Percentiles rank a stretch among this genome's conserved stretches.
Conservation (phyloP, 2,329 filamentous ascomycete species). For the Epichloe aotearoae region DNA sequence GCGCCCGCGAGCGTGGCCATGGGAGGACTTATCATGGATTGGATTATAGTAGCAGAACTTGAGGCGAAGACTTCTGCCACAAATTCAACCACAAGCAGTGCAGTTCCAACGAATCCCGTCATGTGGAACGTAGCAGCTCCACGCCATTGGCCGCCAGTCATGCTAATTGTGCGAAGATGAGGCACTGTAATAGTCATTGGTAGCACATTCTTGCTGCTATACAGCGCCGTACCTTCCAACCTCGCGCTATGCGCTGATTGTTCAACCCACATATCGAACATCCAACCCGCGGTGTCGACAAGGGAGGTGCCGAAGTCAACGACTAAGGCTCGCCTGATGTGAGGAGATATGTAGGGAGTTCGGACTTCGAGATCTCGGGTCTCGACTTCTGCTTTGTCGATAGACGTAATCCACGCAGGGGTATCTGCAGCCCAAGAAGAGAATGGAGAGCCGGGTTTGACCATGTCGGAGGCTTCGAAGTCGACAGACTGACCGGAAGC, state of each 20-base stretch:
- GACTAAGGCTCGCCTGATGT: neutral
- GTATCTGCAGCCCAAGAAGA: neutral
- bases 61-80: neutral
- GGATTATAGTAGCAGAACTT: neutral
- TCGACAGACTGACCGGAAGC: neutral
- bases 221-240: neutral
- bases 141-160: neutral
- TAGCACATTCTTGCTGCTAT: neutral
- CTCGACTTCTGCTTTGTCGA: neutral
- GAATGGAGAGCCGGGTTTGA: neutral
- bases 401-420: neutral
- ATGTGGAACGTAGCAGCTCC: neutral
- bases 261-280: neutral
- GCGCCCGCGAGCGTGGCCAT: neutral
- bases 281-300: neutral
- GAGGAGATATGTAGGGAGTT: neutral
- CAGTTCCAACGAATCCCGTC: neutral
- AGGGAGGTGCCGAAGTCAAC: neutral
- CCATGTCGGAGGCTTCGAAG: neutral
- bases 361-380: neutral
- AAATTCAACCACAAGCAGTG: neutral
- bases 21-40: neutral
- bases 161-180: neutral
- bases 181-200: neutral
- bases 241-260: fast-evolving